These are phyloP conservation scores for Salvia splendens DNA, from an alignment of 257 asterid genomes.

Conservation along the genomic window DNA sequence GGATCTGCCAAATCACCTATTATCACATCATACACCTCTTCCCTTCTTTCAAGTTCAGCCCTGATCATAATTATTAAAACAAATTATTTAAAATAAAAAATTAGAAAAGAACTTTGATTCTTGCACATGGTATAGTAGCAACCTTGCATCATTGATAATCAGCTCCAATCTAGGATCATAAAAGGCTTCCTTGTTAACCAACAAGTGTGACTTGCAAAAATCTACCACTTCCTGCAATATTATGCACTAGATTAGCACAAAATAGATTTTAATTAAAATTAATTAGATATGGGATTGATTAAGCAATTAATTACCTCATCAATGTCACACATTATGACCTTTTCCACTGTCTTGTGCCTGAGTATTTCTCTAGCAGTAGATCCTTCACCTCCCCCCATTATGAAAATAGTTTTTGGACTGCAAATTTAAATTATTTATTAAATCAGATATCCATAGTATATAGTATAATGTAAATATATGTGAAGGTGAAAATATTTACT, in stretches of 20 bases:
- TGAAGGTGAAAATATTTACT: slow-evolving; percentile 35
- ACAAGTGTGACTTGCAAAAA: slow-evolving; percentile 77
- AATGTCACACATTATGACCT: slow-evolving; percentile 93
- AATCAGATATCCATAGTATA: background rate
- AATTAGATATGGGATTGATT: too few species aligned
- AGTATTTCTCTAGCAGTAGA: slow-evolving; percentile 91
- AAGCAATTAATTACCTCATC: slow-evolving; percentile 55
- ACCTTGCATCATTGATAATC: slow-evolving; percentile 89
- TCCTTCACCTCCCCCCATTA: slow-evolving; percentile 99
- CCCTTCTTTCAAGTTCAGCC: slow-evolving; percentile 86
- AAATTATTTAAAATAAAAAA: background rate
- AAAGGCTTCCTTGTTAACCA: slow-evolving; percentile 77
- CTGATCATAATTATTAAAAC: slow-evolving; percentile 32
- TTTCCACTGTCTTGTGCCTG: slow-evolving; percentile 72
- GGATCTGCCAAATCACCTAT: slow-evolving; percentile 97
- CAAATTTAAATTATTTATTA: background rate
- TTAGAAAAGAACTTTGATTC: background rate
- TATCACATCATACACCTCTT: slow-evolving; percentile 75
- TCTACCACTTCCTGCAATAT: slow-evolving; percentile 83
- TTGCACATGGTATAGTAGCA: slow-evolving; percentile 1
- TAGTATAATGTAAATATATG: background rate
- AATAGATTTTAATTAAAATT: too few species aligned
- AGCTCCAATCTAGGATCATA: slow-evolving; percentile 76
- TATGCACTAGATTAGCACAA: background rate
- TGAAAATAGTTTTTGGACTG: slow-evolving; percentile 85